Base-by-base conservation (phyloP, 768 basidiomycete genomes). In the Russula foetens region DNA sequence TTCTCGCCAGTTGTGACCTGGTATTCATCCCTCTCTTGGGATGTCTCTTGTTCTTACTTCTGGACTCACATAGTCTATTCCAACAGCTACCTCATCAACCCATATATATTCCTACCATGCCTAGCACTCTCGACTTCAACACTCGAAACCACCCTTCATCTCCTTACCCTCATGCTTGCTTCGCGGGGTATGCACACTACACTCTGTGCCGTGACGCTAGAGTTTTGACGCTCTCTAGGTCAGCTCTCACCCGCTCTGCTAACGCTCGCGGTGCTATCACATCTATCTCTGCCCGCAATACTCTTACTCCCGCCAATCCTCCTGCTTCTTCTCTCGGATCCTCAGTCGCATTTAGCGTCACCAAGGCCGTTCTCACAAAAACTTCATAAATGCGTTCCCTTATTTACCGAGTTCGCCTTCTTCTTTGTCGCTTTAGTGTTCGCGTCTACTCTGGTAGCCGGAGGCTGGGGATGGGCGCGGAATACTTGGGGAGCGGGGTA, bases 401-500 rank as follows among this genome's bases (percentile, higher is more conserved):
- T 82, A 31, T 56, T 81, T 1, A 71, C 63, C 14, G 81, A 86
- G 70, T 89, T 85, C 52, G 24, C 71, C 1, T 57, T 72, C 3
- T 91, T 86, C 65, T 75, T 78, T 49, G 60, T 70, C 7, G 64
- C 76, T 2, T 76, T 91, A 29, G 74, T 76, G 0, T 60, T 79
- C 2, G 72, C 80, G 1, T 84, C 83, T 6, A 80, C 80, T 2
- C 67, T 88, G 3, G 76, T 82, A 1, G 76, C 81, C 8, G 89
- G 86, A 29, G 78, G 81, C 44, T 81, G 75, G 77, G 71, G 72
- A 24, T 96, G 92, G 92, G 72, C 89, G 55, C 70, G 74, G 19
- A 83, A 86, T 67, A 91, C 90, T 0, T 96, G 92, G 92, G 90
- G 91, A 17, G 85, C 89, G 53, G 85, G 81, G 93, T 94, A 68